These are phyloP conservation scores for Lagenidium giganteum DNA, from an alignment of 352 stramenopile species.

Conservation along the genomic window DNA sequence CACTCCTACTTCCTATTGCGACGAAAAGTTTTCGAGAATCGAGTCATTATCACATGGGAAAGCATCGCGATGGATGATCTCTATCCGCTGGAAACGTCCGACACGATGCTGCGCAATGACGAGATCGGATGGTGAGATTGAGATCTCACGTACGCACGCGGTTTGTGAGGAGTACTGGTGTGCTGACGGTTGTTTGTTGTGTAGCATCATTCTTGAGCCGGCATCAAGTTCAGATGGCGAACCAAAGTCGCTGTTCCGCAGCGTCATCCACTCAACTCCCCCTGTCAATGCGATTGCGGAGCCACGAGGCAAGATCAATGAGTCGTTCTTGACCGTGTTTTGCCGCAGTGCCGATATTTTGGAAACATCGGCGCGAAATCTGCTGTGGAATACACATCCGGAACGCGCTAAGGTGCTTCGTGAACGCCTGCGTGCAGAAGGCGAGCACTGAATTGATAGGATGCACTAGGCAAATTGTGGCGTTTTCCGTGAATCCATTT, in stretches of 20 bases:
- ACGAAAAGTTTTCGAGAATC: conserved; percentile 47
- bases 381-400: conserved; percentile 51
- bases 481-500: too few relatives aligned
- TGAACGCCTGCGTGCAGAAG: too few relatives aligned
- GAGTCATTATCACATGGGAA: conserved; percentile 65
- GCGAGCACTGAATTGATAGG: too few relatives aligned
- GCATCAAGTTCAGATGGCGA: conserved; percentile 40
- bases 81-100: conserved; percentile 51
- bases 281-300: conserved; percentile 60
- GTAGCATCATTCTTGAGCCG: conserved; percentile 64
- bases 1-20: conserved; percentile 76
- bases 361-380: conserved; percentile 54
- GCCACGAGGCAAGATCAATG: conserved; percentile 64
- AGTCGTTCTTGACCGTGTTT: conserved; percentile 74
- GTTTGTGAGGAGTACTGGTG: too few relatives aligned
- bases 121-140: conserved; percentile 79
- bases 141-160: too few relatives aligned
- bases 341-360: conserved; percentile 71
- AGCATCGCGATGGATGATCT: conserved; percentile 61
- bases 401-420: too few relatives aligned
- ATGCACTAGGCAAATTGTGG: too few relatives aligned
- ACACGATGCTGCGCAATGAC: conserved; percentile 63
- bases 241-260: conserved; percentile 50
- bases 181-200: background rate
- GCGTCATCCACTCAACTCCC: conserved; percentile 65